Base-by-base conservation (phyloP, 176 grass and related monocot genomes). In the Cymbopogon citratus region DNA sequence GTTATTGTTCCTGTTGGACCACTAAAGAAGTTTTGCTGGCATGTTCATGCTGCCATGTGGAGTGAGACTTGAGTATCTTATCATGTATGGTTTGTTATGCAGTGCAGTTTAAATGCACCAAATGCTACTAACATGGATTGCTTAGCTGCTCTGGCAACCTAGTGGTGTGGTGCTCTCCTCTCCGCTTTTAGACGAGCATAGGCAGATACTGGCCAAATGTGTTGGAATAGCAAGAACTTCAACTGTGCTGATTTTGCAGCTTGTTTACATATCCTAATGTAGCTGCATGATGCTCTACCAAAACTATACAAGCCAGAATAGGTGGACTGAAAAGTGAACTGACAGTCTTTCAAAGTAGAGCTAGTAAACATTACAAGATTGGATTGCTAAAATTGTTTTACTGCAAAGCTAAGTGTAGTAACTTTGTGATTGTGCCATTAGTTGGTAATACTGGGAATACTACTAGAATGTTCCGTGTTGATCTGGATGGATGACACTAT, bases 1-100 rank as follows among this genome's bases (percentile, higher is more conserved):
- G 21, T 73, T 86, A 82, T 66, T 82, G 35, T 57, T 85, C 21
- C 38, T 82, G 83, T 49, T 78, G 83, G 52, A 66, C 66, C 54
- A 84, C 69, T 77, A 34, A 63, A 80, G 87, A 29, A 70, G 33
- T 70, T 38, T 74, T 71, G 23, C 69, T 72, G 33, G 84, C 40
- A 75, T 68, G 27, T 28, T 76, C 40, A 75, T 68, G n/a, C 36
- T 71, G 45, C 21, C 44, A 81, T 89, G 60, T 78, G 9, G 72
- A 5, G 57, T 18, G 27, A 23, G 27, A 40, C 39, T 71, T 45
- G 68, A 18, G 56, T 75, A 63, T 7, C 43, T 76, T 54, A 43
- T 25, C 19, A 28, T 52, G 51, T 45, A 77, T 62, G 69, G 63
- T 49, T 75, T 40, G 63, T 39, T 59, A 62, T 38, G 49, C 18